Evolutionary conservation across 2,329 filamentous ascomycete species (phyloP).

Genomic region (Ophiostoma australiae): DNA sequence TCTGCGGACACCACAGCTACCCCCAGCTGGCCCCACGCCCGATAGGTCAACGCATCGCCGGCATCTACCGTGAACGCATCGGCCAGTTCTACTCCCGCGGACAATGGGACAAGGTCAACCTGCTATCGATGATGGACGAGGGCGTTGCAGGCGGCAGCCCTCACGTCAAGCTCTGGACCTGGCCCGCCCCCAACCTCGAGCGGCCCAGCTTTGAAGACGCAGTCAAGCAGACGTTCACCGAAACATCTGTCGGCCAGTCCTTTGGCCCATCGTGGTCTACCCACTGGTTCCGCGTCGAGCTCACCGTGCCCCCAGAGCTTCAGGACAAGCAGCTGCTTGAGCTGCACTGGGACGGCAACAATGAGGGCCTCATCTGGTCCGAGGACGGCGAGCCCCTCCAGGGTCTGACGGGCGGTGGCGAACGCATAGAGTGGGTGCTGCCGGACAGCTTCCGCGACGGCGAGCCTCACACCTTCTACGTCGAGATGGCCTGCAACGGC

Average conservation of each 20-base stretch:
- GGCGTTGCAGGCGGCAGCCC: constrained; percentile 61
- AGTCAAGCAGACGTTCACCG: constrained; percentile 65
- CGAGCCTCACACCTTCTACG: constrained; percentile 81
- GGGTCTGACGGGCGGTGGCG: constrained; percentile 83
- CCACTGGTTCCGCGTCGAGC: constrained; percentile 86
- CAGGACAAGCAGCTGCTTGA: constrained; percentile 76
- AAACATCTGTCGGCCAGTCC: constrained; percentile 66
- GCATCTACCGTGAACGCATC: constrained; percentile 30
- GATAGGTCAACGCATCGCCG: constrained; percentile 29
- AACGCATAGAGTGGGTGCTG: constrained; percentile 86
- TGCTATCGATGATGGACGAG: constrained; percentile 60
- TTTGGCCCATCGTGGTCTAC: constrained; percentile 97
- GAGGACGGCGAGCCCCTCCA: constrained; percentile 86
- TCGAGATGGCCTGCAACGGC: constrained; percentile 97
- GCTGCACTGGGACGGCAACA: constrained; percentile 92
- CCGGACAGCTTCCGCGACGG: constrained; percentile 77
- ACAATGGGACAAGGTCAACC: constrained; percentile 30
- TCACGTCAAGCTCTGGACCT: constrained; percentile 78
- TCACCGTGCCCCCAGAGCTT: constrained; percentile 72
- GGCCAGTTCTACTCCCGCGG: constrained; percentile 29
- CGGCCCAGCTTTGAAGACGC: constrained; percentile 86
- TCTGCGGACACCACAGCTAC: constrained; percentile 26
- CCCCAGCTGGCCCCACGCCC: constrained; percentile 29
- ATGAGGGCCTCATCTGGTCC: constrained; percentile 91
- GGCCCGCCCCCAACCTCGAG: constrained; percentile 71